Evolutionary conservation across 768 basidiomycete genomes (phyloP), one percentile per base, ranked within the genome.

Genomic region (Lentinula aciculospora): DNA sequence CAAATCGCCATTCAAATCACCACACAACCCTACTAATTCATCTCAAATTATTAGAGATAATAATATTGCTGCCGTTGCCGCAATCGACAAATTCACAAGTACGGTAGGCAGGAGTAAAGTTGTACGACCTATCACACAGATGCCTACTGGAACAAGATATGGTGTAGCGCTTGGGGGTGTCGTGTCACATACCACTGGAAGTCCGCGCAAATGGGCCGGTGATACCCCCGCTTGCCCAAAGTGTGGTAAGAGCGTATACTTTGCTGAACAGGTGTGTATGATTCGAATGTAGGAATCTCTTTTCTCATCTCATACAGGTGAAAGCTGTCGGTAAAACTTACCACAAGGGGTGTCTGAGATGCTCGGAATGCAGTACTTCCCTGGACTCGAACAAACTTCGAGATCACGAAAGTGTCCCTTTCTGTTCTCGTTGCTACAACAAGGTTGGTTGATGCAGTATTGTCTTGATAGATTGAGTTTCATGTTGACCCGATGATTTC

Each of bases 301-400:
- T 32, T 13, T 27, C 55, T 15, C 34, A 37, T 19, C 17, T 37
- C 29, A 6, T n/a, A 45, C 61, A 90, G 89, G 83, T 89, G 58
- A 90, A 89, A 69, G 90, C 90, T 1, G 79, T 89, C 13, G 88
- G 88, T 7, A 88, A 89, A 75, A 88, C 85, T 15, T 93, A 77
- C 70, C 91, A 93, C 62, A 90, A 89, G 65, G 74, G 71, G 15
- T 93, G 91, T 64, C 69, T 93, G 62, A 75, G 90, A n/a, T 93
- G 90, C 66, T 77, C 79, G 8, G 85, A 85, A 62, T 93, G 90
- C 64, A 79, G 74, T 56, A 82, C 84, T 0, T 65, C 74, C 6
- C 72, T 93, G n/a, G 89, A 92, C 64, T 88, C 89, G 31, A 84
- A 75, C 46, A 79, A 83, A 21, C 68, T 93, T 56, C 80, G 87